Percentiles rank a stretch among this genome's conserved stretches.
phyloP scores from a whole-genome alignment of 192 early-diverging fungal species.

The Podila verticillata region DNA sequence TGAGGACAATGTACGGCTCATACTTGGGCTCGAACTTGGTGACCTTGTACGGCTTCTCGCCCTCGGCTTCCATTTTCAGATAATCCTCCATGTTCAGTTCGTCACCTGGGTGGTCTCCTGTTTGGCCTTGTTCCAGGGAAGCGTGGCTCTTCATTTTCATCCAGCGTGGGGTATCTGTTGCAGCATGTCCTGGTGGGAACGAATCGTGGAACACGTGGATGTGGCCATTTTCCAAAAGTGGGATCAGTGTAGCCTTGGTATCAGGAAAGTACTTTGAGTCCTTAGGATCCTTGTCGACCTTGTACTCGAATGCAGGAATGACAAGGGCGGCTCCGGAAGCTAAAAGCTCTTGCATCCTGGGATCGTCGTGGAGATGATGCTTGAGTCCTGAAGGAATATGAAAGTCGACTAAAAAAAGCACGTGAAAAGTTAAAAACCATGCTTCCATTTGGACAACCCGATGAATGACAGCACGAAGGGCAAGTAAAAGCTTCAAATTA shows the following conservation, averaged over 20 bases:
- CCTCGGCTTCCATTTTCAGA: constrained; percentile 37
- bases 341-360: constrained; percentile 54
- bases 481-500: neutral
- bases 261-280: constrained; percentile 62
- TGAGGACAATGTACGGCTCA: constrained; percentile 68
- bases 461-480: neutral
- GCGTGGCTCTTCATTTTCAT: constrained; percentile 22
- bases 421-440: no score
- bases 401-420: constrained; percentile 55
- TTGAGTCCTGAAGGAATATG: constrained; percentile 63
- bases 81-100: constrained; percentile 19
- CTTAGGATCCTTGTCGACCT: constrained; percentile 58
- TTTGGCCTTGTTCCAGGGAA: neutral
- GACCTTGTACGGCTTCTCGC: constrained; percentile 60
- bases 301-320: constrained; percentile 68
- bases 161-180: constrained; percentile 64
- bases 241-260: constrained; percentile 55
- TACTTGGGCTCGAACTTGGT: constrained; percentile 63
- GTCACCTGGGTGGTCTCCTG: neutral
- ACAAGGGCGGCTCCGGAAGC: constrained; percentile 61
- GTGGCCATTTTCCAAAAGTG: constrained; percentile 54
- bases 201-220: constrained; percentile 67
- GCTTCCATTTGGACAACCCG: neutral
- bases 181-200: constrained; percentile 64
- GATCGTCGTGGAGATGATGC: constrained; percentile 49